phyloP scores from a whole-genome alignment of 805 yeast genomes.

The Candida ponderosae region DNA sequence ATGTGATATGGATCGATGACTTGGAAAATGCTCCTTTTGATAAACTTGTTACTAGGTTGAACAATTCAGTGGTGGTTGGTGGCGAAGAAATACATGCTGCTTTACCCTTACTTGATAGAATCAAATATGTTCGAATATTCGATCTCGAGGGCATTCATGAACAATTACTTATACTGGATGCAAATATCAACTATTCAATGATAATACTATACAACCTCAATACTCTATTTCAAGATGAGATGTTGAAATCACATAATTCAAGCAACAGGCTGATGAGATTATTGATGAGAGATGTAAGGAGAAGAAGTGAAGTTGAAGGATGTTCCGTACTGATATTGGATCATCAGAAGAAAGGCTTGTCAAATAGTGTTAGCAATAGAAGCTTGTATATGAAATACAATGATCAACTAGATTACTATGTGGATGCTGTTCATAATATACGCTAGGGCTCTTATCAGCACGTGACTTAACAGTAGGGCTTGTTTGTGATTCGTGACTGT shows the following conservation, averaged over 20 bases:
- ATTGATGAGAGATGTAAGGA: background rate
- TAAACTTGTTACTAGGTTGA: background rate
- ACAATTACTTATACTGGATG: background rate
- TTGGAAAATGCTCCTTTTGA: background rate
- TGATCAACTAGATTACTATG: background rate
- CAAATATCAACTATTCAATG: too few species aligned
- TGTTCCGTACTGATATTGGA: background rate
- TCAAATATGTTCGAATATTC: background rate
- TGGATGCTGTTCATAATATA: background rate
- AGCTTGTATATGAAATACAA: too few species aligned
- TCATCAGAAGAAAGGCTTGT: too few species aligned
- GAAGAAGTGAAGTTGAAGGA: background rate
- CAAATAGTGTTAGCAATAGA: too few species aligned
- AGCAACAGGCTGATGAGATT: background rate
- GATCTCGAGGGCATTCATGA: background rate
- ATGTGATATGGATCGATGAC: background rate
- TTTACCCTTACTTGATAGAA: too few species aligned
- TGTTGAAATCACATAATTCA: background rate
- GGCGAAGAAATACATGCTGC: too few species aligned
- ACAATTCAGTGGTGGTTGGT: too few species aligned
- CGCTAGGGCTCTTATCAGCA: too few species aligned
- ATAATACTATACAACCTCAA: background rate
- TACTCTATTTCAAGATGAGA: background rate
- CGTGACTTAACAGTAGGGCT: too few species aligned
- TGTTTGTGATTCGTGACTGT: background rate